Percentiles rank a stretch among this genome's conserved stretches.
Conservation (phyloP, 129 eudicot genomes). For the Pittosporum tobira region DNA sequence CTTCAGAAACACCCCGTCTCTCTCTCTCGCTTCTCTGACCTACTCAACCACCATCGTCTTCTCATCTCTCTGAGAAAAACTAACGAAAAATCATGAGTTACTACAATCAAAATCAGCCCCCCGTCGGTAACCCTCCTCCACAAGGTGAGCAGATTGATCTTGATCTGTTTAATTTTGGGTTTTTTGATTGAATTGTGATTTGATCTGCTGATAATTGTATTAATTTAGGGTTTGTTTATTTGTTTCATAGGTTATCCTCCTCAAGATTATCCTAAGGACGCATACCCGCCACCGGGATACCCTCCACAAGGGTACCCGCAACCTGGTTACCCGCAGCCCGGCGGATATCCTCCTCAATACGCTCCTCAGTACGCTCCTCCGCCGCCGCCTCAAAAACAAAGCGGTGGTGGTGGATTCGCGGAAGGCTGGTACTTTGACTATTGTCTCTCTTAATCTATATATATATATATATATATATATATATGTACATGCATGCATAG, state of each 20-base stretch:
- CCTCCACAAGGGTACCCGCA: constrained; percentile 35
- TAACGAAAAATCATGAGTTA: constrained; percentile 66
- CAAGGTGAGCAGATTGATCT: constrained; percentile 34
- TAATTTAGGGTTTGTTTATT: constrained; percentile 6
- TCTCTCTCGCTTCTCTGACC: too few relatives aligned
- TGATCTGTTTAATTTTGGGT: not conserved
- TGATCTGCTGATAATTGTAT: constrained; percentile 7
- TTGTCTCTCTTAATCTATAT: not conserved
- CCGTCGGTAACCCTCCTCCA: constrained; percentile 76
- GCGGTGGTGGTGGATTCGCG: constrained; percentile 25
- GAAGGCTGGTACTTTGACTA: constrained; percentile 67
- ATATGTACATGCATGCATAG: not conserved
- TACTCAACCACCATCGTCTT: not conserved
- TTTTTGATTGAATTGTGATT: not conserved
- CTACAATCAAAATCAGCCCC: constrained; percentile 71
- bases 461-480: not conserved
- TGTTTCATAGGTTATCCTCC: constrained; percentile 54
- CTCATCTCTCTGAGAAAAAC: too few relatives aligned
- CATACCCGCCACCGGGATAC: constrained; percentile 53
- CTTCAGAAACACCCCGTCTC: too few relatives aligned
- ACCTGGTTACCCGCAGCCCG: constrained; percentile 34
- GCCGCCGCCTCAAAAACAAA: constrained; percentile 45
- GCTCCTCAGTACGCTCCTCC: constrained; percentile 46
- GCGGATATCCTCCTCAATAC: constrained; percentile 44
- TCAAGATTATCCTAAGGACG: constrained; percentile 62